Conservation (phyloP, 768 basidiomycete species). For the Lactarius deliciosus region DNA sequence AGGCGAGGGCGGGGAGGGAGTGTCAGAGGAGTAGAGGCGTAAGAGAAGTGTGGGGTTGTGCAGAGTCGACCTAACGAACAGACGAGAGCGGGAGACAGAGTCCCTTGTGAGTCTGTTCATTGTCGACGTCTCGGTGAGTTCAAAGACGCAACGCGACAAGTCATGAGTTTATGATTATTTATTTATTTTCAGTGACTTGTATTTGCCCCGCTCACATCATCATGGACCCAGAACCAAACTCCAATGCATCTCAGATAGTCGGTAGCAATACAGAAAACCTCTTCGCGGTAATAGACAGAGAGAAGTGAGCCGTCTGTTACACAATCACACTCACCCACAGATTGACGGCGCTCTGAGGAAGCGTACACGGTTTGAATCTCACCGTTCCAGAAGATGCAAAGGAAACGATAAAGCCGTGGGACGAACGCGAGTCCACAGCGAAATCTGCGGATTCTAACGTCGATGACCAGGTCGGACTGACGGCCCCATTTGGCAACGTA, state of each 20-base stretch:
- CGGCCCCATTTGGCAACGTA: neutral
- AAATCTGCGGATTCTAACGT: slow-evolving; percentile 75
- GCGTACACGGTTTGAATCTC: slow-evolving; percentile 79
- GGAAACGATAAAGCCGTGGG: slow-evolving; percentile 79
- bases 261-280: slow-evolving; percentile 55
- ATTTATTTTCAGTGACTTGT: neutral
- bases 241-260: slow-evolving; percentile 46
- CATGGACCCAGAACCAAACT: slow-evolving; percentile 35
- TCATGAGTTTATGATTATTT: slow-evolving; percentile 2
- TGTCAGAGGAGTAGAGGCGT: slow-evolving; percentile 26
- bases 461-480: slow-evolving; percentile 74
- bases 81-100: slow-evolving; percentile 16
- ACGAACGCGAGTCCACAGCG: slow-evolving; percentile 64
- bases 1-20: slow-evolving; percentile 6
- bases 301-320: slow-evolving; percentile 43
- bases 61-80: slow-evolving; percentile 1
- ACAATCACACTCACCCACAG: slow-evolving; percentile 13
- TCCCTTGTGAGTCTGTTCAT: slow-evolving; percentile 35
- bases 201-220: neutral
- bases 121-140: neutral
- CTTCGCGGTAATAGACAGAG: slow-evolving; percentile 59
- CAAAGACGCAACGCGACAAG: neutral
- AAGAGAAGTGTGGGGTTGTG: neutral
- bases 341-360: slow-evolving; percentile 36
- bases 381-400: slow-evolving; percentile 79